Conservation (phyloP, 2,329 filamentous ascomycete species). For the Scolecobasidium constrictum region DNA sequence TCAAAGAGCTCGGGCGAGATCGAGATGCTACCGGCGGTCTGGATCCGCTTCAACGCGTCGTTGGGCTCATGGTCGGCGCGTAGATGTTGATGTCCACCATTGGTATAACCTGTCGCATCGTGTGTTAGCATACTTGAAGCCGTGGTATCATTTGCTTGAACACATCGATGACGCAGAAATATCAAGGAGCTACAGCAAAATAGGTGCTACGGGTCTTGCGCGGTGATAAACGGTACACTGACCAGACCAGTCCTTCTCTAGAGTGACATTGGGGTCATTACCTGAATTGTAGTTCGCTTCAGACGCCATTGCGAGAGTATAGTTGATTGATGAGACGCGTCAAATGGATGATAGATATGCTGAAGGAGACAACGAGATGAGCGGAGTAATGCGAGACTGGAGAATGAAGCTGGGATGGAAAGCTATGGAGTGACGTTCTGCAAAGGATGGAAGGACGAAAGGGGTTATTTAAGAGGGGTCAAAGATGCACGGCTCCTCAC, state of each 20-base stretch:
- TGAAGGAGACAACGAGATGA: neutral
- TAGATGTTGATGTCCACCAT: constrained; percentile 14
- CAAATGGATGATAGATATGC: no score
- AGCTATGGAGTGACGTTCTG: neutral
- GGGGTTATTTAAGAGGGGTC: neutral
- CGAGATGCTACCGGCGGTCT: constrained; percentile 43
- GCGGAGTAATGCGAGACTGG: neutral
- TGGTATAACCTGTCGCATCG: neutral
- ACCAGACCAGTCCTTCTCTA: constrained; percentile 4
- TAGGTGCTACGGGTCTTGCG: neutral
- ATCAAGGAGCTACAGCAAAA: neutral
- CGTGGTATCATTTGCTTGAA: neutral
- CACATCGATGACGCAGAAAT: neutral
- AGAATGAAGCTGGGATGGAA: neutral
- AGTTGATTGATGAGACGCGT: no score
- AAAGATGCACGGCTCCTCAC: no score
- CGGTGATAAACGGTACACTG: neutral
- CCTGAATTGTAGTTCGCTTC: constrained; percentile 2
- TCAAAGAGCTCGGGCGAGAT: constrained; percentile 44
- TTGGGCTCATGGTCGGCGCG: constrained; percentile 23
- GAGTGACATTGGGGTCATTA: neutral
- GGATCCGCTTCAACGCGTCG: constrained; percentile 31
- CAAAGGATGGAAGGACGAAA: no score
- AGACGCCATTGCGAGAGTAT: constrained; percentile 2
- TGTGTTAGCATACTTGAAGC: neutral